Percentiles rank a stretch among this genome's conserved stretches.
Conservation (phyloP, 2,329 filamentous ascomycete genomes). For the Aureobasidium uvarum region DNA sequence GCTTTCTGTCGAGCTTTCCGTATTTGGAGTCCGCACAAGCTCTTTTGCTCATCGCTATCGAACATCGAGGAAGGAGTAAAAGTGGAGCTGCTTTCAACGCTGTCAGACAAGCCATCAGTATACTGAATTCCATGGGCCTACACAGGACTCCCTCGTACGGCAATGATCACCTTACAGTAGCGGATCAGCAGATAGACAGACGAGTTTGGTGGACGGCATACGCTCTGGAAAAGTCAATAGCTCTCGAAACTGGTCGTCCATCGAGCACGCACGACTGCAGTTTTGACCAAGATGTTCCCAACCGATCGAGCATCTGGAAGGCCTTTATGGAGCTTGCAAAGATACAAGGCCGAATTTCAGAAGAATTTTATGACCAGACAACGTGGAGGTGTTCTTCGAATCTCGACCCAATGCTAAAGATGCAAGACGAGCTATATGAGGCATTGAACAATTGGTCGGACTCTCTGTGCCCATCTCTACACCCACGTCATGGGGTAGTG, state of each 20-base stretch:
- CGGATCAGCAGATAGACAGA: neutral
- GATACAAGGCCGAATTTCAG: neutral
- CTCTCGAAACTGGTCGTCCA: neutral
- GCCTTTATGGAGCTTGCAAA: neutral
- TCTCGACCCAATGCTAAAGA: neutral
- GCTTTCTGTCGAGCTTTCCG: neutral
- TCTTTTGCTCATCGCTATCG: conserved; percentile 1
- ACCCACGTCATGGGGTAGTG: neutral
- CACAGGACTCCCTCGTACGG: neutral
- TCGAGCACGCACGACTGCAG: neutral
- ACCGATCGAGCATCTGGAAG: neutral
- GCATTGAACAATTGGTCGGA: neutral
- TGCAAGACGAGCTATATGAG: neutral
- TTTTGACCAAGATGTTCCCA: neutral
- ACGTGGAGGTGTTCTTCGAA: neutral
- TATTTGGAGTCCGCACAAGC: conserved; percentile 15
- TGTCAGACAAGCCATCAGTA: conserved; percentile 13
- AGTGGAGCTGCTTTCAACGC: neutral
- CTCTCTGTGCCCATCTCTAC: neutral
- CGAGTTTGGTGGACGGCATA: conserved; percentile 5
- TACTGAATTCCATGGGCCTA: conserved; percentile 7
- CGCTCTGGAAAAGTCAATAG: neutral
- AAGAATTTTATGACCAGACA: neutral
- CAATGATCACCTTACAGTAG: neutral
- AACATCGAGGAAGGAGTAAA: conserved; percentile 3